Evolutionary conservation across 345 rosid species (phyloP).

Genomic region (Geranium rotundifolium): DNA sequence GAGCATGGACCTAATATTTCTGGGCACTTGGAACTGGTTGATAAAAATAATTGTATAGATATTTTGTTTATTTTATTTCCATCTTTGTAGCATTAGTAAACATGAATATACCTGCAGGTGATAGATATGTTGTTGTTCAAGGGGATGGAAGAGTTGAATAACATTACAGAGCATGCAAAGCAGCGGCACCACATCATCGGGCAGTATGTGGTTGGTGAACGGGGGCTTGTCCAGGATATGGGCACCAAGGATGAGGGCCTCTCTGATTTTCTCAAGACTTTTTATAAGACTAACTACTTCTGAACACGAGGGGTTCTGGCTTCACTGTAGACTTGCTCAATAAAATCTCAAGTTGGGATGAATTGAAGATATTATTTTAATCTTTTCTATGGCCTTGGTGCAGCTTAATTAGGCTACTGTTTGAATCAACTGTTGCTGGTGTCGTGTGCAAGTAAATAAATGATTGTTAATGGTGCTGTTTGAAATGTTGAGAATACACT

Average conservation of each 20-base stretch:
- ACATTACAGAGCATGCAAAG: slow-evolving; percentile 81
- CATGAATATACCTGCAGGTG: slow-evolving; percentile 48
- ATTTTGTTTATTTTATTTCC: not conserved
- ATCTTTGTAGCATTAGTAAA: slow-evolving; percentile 10
- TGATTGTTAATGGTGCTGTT: too few species aligned
- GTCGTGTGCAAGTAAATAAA: too few species aligned
- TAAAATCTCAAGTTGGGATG: slow-evolving; percentile 20
- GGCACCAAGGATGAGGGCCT: slow-evolving; percentile 54
- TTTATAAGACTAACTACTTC: too few species aligned
- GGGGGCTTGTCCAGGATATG: slow-evolving; percentile 62
- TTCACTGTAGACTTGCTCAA: slow-evolving; percentile 8
- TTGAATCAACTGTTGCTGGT: too few species aligned
- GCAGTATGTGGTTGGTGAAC: slow-evolving; percentile 61
- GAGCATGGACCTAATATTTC: not conserved
- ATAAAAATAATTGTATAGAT: not conserved
- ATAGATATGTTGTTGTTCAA: slow-evolving; percentile 85
- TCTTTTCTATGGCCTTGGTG: slow-evolving; percentile 1
- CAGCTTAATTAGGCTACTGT: too few species aligned
- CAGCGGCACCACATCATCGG: slow-evolving; percentile 97
- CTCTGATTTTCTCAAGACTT: slow-evolving; percentile 1
- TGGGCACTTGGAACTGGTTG: not conserved
- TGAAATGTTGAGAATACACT: too few species aligned
- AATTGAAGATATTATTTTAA: not conserved
- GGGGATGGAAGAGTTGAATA: slow-evolving; percentile 82
- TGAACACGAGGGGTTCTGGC: not conserved